Evolutionary conservation across 2,329 filamentous ascomycete genomes (phyloP).

Genomic region (Phoma herbarum): DNA sequence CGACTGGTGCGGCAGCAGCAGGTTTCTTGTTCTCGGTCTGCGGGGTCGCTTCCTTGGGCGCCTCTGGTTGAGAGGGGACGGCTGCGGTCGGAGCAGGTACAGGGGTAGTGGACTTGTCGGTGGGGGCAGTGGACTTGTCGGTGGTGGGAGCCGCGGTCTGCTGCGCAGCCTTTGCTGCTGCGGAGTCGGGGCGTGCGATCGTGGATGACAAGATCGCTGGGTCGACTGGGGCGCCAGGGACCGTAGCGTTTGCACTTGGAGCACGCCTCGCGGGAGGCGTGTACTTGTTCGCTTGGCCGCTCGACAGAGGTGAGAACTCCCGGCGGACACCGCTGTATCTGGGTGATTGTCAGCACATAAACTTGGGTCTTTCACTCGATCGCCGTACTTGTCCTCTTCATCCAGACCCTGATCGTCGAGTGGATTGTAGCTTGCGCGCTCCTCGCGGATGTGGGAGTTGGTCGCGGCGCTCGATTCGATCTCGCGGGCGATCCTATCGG

Average conservation of each 20-base stretch:
- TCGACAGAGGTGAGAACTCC: constrained; percentile 71
- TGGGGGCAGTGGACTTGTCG: constrained; percentile 33
- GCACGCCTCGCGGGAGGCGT: constrained; percentile 88
- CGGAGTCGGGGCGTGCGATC: constrained; percentile 63
- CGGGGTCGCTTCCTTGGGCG: constrained; percentile 26
- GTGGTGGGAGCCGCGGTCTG: constrained; percentile 34
- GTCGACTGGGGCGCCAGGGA: constrained; percentile 80
- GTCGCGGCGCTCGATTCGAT: constrained; percentile 79
- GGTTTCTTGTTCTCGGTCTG: constrained; percentile 32
- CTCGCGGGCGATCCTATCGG: constrained; percentile 82
- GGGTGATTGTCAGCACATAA: constrained; percentile 9
- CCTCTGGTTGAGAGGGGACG: constrained; percentile 25
- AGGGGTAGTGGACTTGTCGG: constrained; percentile 30
- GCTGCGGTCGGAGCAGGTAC: constrained; percentile 8
- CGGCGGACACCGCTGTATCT: constrained; percentile 93
- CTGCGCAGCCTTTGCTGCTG: constrained; percentile 35
- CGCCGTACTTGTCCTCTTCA: constrained; percentile 87
- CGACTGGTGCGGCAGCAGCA: constrained; percentile 31
- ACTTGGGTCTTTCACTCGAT: not conserved
- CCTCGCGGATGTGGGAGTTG: constrained; percentile 88
- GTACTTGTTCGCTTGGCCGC: constrained; percentile 75
- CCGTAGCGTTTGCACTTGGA: constrained; percentile 75
- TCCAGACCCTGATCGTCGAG: constrained; percentile 73
- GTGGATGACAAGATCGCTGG: constrained; percentile 92
- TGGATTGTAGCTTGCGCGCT: constrained; percentile 74